A percentile compares a stretch with the other conserved stretches of the same genome.
Evolutionary conservation across 108 stramenopile genomes (phyloP).

Genomic region (Asterionellopsis glacialis): DNA sequence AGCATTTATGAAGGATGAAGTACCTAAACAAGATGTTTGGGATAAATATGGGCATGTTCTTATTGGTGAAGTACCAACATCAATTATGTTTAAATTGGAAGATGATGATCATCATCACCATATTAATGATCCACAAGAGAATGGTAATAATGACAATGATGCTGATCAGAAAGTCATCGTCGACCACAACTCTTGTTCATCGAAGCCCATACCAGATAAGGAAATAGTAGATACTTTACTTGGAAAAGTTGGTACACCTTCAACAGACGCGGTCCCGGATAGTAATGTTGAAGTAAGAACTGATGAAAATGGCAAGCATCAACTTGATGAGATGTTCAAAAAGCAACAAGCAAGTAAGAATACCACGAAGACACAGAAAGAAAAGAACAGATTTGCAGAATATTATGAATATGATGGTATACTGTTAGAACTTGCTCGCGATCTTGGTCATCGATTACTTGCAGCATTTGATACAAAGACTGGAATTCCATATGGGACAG

Average conservation of each 20-base stretch:
- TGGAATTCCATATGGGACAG: conserved; percentile 93
- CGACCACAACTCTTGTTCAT: no score
- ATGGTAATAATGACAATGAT: no score
- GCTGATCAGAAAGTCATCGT: no score
- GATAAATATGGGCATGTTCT: conserved; percentile 30
- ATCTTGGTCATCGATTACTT: conserved; percentile 76
- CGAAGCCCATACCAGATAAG: no score
- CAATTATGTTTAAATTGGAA: neutral
- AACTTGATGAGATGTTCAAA: no score
- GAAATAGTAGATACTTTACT: no score
- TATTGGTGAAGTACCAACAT: conserved; percentile 13
- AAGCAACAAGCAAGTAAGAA: no score
- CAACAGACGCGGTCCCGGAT: no score
- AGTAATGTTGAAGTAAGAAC: no score
- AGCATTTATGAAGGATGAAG: conserved; percentile 42
- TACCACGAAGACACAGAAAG: no score
- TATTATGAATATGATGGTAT: conserved; percentile 74
- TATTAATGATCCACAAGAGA: neutral
- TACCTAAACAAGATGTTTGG: conserved; percentile 39
- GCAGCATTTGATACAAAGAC: conserved; percentile 87
- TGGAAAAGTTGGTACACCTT: no score
- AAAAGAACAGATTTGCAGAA: conserved; percentile 4
- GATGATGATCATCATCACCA: neutral
- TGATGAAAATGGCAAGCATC: no score
- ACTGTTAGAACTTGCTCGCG: conserved; percentile 68